phyloP scores from a whole-genome alignment of 495 filamentous ascomycete species.

The Mycothermus thermophilus region DNA sequence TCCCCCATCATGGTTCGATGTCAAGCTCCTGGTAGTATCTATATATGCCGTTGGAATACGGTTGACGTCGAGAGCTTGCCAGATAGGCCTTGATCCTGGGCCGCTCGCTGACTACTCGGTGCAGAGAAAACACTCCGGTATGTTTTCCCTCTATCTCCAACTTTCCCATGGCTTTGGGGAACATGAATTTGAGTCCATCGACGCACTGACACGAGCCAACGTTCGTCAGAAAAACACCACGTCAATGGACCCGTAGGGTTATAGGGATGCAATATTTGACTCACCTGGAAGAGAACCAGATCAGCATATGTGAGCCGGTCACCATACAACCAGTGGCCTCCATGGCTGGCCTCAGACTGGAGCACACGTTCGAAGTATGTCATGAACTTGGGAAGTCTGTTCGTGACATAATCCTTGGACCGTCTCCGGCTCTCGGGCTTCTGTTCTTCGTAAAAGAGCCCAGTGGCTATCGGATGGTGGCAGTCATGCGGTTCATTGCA shows the following conservation, averaged over 20 bases:
- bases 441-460: conserved; percentile 54
- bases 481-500: conserved; percentile 52
- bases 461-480: conserved; percentile 47
- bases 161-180: conserved; percentile 43
- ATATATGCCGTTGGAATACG: conserved; percentile 43
- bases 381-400: conserved; percentile 51
- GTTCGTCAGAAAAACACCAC: too few species aligned
- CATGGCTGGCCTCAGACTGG: conserved; percentile 35
- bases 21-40: conserved; percentile 52
- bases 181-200: conserved; percentile 43
- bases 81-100: conserved; percentile 47
- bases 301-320: conserved; percentile 50
- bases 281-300: conserved; percentile 51
- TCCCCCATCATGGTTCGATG: conserved; percentile 15
- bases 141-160: conserved; percentile 35
- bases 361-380: conserved; percentile 51
- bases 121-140: conserved; percentile 38
- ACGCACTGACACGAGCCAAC: too few species aligned
- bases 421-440: conserved; percentile 41
- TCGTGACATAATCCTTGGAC: conserved; percentile 38
- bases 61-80: conserved; percentile 39
- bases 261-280: not conserved
- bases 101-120: conserved; percentile 39
- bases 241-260: not conserved
- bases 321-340: conserved; percentile 46